Conservation (phyloP, 2,329 filamentous ascomycete species). For the Lachnellula hyalina region DNA sequence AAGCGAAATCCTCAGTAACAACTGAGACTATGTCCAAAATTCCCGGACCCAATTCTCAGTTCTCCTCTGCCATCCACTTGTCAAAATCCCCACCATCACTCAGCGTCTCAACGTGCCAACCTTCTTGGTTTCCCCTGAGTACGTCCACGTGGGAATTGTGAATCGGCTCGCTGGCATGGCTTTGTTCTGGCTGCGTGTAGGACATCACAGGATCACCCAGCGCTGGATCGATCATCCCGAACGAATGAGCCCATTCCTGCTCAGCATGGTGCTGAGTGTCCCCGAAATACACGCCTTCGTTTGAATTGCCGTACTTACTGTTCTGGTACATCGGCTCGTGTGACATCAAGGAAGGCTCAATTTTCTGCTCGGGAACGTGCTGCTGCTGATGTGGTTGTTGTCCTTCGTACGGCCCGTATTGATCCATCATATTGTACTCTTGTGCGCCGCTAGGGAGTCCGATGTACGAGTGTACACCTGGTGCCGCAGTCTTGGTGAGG, state of each 20-base stretch:
- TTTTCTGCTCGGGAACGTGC: slow-evolving; percentile 16
- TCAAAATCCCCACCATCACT: slow-evolving; percentile 30
- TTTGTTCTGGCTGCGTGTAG: slow-evolving; percentile 22
- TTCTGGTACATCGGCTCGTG: slow-evolving; percentile 20
- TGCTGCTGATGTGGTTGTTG: slow-evolving; percentile 4
- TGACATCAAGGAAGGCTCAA: slow-evolving; percentile 27
- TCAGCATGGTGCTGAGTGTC: slow-evolving; percentile 18
- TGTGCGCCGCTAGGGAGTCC: slow-evolving; percentile 34
- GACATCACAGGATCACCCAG: slow-evolving; percentile 16
- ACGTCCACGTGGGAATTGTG: slow-evolving; percentile 29
- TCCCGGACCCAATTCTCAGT: background rate
- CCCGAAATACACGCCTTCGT: slow-evolving; percentile 22
- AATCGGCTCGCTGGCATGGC: slow-evolving; percentile 20
- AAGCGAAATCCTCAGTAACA: background rate
- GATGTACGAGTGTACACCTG: slow-evolving; percentile 31
- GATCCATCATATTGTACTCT: slow-evolving; percentile 26
- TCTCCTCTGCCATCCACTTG: slow-evolving; percentile 28
- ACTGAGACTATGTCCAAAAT: background rate
- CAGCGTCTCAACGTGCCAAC: slow-evolving; percentile 30
- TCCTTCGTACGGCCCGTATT: slow-evolving; percentile 15
- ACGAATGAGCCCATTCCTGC: slow-evolving; percentile 17
- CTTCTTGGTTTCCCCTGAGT: slow-evolving; percentile 26
- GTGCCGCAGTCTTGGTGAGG: slow-evolving; percentile 36
- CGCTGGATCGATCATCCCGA: slow-evolving; percentile 10
- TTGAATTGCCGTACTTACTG: slow-evolving; percentile 10